Base-by-base conservation (phyloP, 2,329 filamentous ascomycete genomes). In the Sarocladium oryzae region DNA sequence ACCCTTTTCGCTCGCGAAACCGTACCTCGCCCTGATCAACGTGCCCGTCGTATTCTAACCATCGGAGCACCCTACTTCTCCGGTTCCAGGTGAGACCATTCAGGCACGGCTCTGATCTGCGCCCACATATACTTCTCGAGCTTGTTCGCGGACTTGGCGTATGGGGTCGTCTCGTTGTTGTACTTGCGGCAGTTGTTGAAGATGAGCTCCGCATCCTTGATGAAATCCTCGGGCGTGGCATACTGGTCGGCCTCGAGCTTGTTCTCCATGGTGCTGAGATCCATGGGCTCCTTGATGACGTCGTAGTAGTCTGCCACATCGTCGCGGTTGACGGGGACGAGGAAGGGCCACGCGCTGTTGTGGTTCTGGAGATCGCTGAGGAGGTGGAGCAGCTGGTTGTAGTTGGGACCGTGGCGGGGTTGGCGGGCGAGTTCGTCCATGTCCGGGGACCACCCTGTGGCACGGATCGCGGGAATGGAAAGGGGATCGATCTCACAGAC, bases 221-320 rank as follows among this genome's bases (percentile, higher is more conserved):
- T 84, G 60, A 99, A 96, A 61, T 97, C 93, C 63, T 97, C 90
- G 0, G 93, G 92, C 0, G 83, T 90, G 15, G 84, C 81, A 64
- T 99, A 99, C 62, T 92, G 81, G 69, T 97, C 93, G 35, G 89
- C 89, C 63, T 97, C 91, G 56, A 96, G 85, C 69, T 95, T 95
- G 59, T 82, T 84, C 69, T 97, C 93, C 92, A 99, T 97, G 18
- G 91, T 96, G 45, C 82, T 85, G 45, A 96, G 76, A 64, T 96
- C 93, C 93, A 99, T 99, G 32, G 93, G 93, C 66, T 96, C 88
- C 64, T 91, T 91, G 74, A 99, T 99, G 55, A 97, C 91, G 54
- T 96, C 89, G 73, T 97, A 97, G 71, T 99, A 99, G 67, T 99
- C 93, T n/a, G 89, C 84, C 0, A 99, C 93, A 58, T 97, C 93